Evolutionary conservation across 1,284 basidiomycete genomes (phyloP), one percentile per base, ranked within the genome.

Genomic region (Naganishia sp.): DNA sequence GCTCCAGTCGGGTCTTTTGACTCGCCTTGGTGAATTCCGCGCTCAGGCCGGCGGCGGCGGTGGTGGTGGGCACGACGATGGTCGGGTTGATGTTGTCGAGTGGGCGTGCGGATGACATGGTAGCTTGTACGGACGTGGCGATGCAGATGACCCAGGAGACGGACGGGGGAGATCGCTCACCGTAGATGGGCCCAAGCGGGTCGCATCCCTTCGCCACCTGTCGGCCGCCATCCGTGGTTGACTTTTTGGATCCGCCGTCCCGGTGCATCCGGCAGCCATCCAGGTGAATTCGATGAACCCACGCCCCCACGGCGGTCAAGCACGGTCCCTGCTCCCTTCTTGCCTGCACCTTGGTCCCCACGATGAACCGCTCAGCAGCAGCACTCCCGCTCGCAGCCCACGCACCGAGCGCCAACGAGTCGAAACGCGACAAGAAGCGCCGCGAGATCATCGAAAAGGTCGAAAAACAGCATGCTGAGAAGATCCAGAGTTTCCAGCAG

Each of bases 381-480:
- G 36, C 36, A 39, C 2, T 7, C 7, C 36, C 36, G 36, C 36
- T 39, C 36, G 25, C 54, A 13, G 36, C 25, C 16, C 59, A 61
- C 6, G 31, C n/a, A 33, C 36, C 36, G 13, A 52, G 39, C n/a
- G 59, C 59, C 18, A 61, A 33, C 42, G 78, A 80, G 71, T 78
- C 74, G 55, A 83, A 83, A 72, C 75, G 81, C n/a, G 82, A 83
- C 70, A 78, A 81, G 72, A 81, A 82, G 70, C 70, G 82, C 50
- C 71, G 82, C 36, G 82, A 83, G 68, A 82, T 82, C 55, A 78
- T 82, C 63, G 82, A 82, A 68, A 80, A 81, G 71, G 80, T 84
- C 31, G 79, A 82, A 70, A 73, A 79, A 39, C 74, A 82, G 33
- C 80, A 82, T 67, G 78, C 80, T 23, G 80, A 82, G 52, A 80